These are phyloP conservation scores for Aphanomyces invadans DNA, from an alignment of 352 stramenopile species.

Conservation along the genomic window DNA sequence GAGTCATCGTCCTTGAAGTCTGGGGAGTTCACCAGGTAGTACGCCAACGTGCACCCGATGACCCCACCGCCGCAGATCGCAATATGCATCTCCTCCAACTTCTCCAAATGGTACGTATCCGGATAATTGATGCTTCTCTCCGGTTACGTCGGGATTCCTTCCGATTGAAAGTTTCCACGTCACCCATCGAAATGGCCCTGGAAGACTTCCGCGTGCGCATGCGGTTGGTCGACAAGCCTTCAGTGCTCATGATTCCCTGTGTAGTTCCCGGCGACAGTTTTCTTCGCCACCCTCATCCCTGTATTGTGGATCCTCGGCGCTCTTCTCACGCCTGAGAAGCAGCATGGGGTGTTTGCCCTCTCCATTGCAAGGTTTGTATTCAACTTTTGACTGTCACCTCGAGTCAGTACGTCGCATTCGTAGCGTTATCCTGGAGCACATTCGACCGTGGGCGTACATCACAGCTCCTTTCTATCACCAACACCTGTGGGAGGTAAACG, in stretches of 20 bases:
- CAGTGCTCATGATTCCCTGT: constrained; percentile 25
- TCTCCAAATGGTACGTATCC: no score
- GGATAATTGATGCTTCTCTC: neutral
- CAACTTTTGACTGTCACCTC: neutral
- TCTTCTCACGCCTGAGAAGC: constrained; percentile 61
- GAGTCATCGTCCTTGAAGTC: neutral
- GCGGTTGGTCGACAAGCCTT: neutral
- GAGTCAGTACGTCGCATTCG: neutral
- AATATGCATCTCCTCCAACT: no score
- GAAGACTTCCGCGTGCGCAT: constrained; percentile 15
- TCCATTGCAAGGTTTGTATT: constrained; percentile 63
- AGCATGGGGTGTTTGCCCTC: constrained; percentile 64
- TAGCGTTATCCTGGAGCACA: constrained; percentile 78
- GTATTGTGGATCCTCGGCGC: constrained; percentile 64
- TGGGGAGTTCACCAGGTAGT: constrained; percentile 8
- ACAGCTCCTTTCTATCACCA: constrained; percentile 82
- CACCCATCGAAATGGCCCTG: neutral
- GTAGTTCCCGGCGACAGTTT: constrained; percentile 64
- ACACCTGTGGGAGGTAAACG: constrained; percentile 52
- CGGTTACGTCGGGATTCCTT: neutral
- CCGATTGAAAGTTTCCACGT: neutral
- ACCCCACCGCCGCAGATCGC: constrained; percentile 18
- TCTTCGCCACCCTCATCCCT: constrained; percentile 48
- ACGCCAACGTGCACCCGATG: constrained; percentile 18
- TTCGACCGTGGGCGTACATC: constrained; percentile 79